Percentiles rank a stretch among this genome's conserved stretches.
These are phyloP conservation scores for Aspergillus tubingensis DNA, from an alignment of 2,329 filamentous ascomycete species.

Conservation along the genomic window DNA sequence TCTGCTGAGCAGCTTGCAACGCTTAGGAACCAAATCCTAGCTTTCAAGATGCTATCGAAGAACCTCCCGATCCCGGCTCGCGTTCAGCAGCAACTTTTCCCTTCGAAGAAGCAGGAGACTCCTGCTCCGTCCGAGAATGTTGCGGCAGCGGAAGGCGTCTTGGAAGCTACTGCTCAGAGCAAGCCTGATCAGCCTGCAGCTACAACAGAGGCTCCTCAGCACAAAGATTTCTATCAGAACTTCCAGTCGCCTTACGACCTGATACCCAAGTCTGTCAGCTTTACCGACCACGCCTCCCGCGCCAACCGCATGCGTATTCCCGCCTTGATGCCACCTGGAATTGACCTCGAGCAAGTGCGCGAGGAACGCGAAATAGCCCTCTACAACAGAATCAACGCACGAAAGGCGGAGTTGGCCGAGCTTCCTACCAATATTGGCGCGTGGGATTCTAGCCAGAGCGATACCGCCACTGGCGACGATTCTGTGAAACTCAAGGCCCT, in stretches of 20 bases:
- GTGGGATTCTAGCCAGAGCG: constrained; percentile 74
- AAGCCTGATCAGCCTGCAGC: constrained; percentile 35
- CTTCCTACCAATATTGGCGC: constrained; percentile 82
- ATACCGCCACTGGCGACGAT: constrained; percentile 72
- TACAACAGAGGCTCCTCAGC: constrained; percentile 27
- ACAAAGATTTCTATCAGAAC: constrained; percentile 63
- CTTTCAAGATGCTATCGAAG: constrained; percentile 87
- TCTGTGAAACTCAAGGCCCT: constrained; percentile 83
- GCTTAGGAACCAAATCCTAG: constrained; percentile 81
- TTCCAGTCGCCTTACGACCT: constrained; percentile 72
- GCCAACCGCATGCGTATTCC: constrained; percentile 79
- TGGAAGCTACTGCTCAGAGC: constrained; percentile 43
- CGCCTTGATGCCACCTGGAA: constrained; percentile 81
- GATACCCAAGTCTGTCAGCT: constrained; percentile 66
- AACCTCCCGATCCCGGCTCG: constrained; percentile 77
- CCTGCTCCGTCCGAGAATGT: constrained; percentile 42
- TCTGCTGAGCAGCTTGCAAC: constrained; percentile 75
- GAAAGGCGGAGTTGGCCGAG: constrained; percentile 80
- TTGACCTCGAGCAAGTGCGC: constrained; percentile 82
- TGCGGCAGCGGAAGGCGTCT: constrained; percentile 33
- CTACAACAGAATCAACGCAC: constrained; percentile 84
- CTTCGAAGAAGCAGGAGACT: constrained; percentile 49
- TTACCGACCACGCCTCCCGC: constrained; percentile 74
- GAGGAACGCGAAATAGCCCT: constrained; percentile 85
- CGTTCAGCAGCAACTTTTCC: constrained; percentile 81